A percentile compares a stretch with the other conserved stretches of the same genome.
These are phyloP conservation scores for Capronia coronata DNA, from an alignment of 2,329 filamentous ascomycete species.

Conservation along the genomic window DNA sequence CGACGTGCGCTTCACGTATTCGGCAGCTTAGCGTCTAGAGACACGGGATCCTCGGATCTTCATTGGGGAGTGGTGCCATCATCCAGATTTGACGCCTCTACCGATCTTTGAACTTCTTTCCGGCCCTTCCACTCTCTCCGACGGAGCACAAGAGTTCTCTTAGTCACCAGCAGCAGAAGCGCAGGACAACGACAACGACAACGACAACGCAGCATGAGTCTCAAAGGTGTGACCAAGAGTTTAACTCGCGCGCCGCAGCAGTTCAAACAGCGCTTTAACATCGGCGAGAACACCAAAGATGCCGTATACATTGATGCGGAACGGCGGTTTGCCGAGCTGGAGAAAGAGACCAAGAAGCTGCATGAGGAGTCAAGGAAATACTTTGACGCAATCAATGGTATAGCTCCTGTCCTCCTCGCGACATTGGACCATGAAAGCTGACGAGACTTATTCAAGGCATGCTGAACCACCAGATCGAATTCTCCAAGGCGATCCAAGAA, in stretches of 20 bases:
- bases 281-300: slow-evolving; percentile 93
- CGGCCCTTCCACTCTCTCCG: background rate
- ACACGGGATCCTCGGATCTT: no score
- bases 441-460: slow-evolving; percentile 55
- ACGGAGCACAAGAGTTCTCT: background rate
- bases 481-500: slow-evolving; percentile 90
- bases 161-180: no score
- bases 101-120: background rate
- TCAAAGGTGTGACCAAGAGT: slow-evolving; percentile 92
- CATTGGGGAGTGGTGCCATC: no score
- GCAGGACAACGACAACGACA: background rate
- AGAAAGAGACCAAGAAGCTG: slow-evolving; percentile 90
- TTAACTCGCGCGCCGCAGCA: slow-evolving; percentile 84
- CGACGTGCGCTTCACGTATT: background rate
- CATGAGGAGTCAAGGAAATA: slow-evolving; percentile 98
- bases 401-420: slow-evolving; percentile 18
- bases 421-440: background rate
- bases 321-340: slow-evolving; percentile 85
- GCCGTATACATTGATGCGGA: slow-evolving; percentile 91
- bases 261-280: slow-evolving; percentile 86
- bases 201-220: slow-evolving; percentile 63
- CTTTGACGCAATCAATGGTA: slow-evolving; percentile 89
- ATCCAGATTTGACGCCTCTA: no score
- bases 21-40: no score
- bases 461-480: slow-evolving; percentile 95